Base-by-base conservation (phyloP, 805 yeast genomes). In the Komagataella mondaviorum region DNA sequence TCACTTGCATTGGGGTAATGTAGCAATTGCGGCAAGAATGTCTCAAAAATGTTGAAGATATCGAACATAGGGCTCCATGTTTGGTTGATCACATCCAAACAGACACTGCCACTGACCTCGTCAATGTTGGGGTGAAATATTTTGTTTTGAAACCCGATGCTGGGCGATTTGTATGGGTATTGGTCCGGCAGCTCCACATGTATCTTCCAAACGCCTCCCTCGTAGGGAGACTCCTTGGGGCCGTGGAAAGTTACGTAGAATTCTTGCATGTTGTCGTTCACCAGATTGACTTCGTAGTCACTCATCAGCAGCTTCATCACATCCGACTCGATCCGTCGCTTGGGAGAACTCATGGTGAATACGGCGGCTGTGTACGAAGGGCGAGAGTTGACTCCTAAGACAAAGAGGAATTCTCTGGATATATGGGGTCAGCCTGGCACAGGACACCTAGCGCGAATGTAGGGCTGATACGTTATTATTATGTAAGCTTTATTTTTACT, bases 21-120 rank as follows among this genome's bases (percentile, higher is more conserved):
- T 55, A 91, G 71, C 53, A 91, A 70, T 59, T 95, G 98, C 6
- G 99, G 99, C 54, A 91, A 70, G 69, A 91, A 93, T 63, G 88
- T 83, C 61, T 91, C 98, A 63, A 93, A 88, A 23, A 91, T 86
- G 63, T 93, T 93, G 56, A 83, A 72, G 56, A 93, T 76, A 51
- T 93, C 97, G 71, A 89, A 91, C 88, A 91, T 86, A 1, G 99
- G 98, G 46, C 95, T 86, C 99, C 99, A 91, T 0, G 98, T 88
- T 63, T 91, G 96, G 64, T 91, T 91, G 56, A 91, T 90, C 16
- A 93, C 98, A 64, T 91, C 98, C 49, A 91, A 78, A 67, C 99
- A 91, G 6, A 91, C 96, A 0, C 95, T 81, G 0, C 99, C 99
- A 1, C 81, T 82, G 23, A 80, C 75, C 63, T 89, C 95, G 63